Conservation (phyloP, 768 basidiomycete species). For the Tulasnella sp. region DNA sequence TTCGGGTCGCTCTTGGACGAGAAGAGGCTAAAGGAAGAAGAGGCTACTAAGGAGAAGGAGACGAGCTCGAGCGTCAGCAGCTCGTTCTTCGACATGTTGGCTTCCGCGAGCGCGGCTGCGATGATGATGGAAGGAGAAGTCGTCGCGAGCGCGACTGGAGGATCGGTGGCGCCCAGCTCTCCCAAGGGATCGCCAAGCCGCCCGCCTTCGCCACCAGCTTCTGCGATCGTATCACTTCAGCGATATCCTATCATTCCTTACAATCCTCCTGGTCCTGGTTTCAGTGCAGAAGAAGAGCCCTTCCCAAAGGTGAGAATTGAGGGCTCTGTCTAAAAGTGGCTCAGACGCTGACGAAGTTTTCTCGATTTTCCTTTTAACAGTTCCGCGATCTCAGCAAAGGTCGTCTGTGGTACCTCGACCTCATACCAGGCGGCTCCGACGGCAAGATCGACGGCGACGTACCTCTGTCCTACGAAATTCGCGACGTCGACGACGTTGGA, state of each 20-base stretch:
- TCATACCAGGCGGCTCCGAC: constrained; percentile 22
- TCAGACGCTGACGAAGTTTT: not conserved
- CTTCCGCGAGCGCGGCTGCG: not conserved
- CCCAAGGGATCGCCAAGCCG: not conserved
- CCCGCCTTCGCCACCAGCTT: constrained; percentile 1
- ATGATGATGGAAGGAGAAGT: constrained; percentile 9
- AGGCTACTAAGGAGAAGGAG: not conserved
- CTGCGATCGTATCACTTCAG: constrained; percentile 14
- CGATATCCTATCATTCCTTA: constrained; percentile 28
- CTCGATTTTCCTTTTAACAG: not conserved
- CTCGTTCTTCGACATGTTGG: constrained; percentile 11
- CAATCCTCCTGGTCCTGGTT: constrained; percentile 16
- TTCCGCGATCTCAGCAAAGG: constrained; percentile 15
- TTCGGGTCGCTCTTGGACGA: constrained; percentile 13
- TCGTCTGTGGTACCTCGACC: constrained; percentile 17
- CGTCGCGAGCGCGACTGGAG: constrained; percentile 1
- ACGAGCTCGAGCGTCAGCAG: not conserved
- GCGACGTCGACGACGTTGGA: not conserved
- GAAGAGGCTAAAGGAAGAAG: not conserved
- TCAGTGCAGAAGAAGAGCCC: constrained; percentile 12
- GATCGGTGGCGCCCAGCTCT: not conserved
- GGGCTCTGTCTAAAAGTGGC: not conserved
- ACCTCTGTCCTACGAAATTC: not conserved
- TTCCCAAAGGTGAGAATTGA: constrained; percentile 20
- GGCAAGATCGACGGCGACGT: constrained; percentile 20